Percentiles rank a stretch among this genome's conserved stretches.
These are phyloP conservation scores for Lactifluus echinatus DNA, from an alignment of 768 basidiomycete species.

Conservation along the genomic window DNA sequence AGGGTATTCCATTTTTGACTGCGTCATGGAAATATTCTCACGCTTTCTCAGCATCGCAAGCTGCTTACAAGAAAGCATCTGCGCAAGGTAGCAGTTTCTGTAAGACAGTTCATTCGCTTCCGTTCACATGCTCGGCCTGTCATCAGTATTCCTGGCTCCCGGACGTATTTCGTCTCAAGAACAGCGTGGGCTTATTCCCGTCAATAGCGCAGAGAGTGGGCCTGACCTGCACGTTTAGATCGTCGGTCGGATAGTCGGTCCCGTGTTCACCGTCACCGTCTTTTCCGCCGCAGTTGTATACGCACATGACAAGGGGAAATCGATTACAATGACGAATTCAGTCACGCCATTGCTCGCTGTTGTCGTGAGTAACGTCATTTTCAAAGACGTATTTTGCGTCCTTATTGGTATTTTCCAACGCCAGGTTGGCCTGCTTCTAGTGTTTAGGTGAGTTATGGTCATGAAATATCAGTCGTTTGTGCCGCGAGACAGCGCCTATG, in stretches of 20 bases:
- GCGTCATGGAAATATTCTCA: background rate
- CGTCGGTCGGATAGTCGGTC: conserved; percentile 62
- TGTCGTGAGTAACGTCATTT: conserved; percentile 46
- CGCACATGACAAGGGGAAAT: conserved; percentile 46
- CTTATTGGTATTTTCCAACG: background rate
- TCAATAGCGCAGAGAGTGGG: background rate
- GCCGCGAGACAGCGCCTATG: background rate
- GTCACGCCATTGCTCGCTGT: conserved; percentile 85
- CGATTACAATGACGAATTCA: conserved; percentile 65
- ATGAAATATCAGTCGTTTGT: background rate
- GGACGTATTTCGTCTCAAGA: conserved; percentile 76
- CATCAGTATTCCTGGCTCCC: conserved; percentile 81
- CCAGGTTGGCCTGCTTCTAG: conserved; percentile 81
- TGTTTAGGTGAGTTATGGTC: conserved; percentile 61
- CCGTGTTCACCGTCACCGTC: conserved; percentile 75
- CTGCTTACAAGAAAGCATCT: conserved; percentile 15
- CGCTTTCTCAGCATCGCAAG: conserved; percentile 9
- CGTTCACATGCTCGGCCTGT: background rate
- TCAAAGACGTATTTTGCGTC: background rate
- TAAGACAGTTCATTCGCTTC: background rate
- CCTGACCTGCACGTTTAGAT: conserved; percentile 38
- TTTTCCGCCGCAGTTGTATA: conserved; percentile 59
- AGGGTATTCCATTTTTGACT: background rate
- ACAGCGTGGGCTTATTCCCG: conserved; percentile 48
- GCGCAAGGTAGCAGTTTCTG: conserved; percentile 17